phyloP scores from a whole-genome alignment of 768 basidiomycete genomes.

The Lyophyllum semitale region DNA sequence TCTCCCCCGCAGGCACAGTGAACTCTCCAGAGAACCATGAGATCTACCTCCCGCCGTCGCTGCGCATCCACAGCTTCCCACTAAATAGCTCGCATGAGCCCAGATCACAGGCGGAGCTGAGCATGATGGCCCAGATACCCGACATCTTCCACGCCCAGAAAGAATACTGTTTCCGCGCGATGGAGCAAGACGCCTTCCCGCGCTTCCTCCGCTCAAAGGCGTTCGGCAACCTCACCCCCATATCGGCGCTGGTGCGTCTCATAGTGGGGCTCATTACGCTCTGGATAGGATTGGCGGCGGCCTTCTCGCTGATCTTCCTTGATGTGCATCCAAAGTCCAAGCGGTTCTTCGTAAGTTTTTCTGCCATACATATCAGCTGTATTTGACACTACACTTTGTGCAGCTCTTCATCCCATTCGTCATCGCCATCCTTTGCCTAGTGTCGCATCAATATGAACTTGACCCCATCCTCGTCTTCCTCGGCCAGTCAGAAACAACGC shows the following conservation, averaged over 20 bases:
- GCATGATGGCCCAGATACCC: conserved; percentile 84
- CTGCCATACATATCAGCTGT: neutral
- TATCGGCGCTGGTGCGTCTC: conserved; percentile 85
- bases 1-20: conserved; percentile 76
- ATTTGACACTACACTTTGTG: conserved; percentile 12
- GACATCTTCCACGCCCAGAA: conserved; percentile 98
- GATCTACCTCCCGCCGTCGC: conserved; percentile 92
- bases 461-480: conserved; percentile 95
- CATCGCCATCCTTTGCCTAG: conserved; percentile 84
- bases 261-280: conserved; percentile 82
- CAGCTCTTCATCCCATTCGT: conserved; percentile 96
- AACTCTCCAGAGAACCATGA: conserved; percentile 91
- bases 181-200: conserved; percentile 95
- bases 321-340: conserved; percentile 91
- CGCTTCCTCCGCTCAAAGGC: conserved; percentile 95
- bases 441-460: conserved; percentile 96
- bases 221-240: conserved; percentile 95
- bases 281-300: conserved; percentile 93
- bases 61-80: conserved; percentile 91
- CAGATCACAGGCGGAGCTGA: conserved; percentile 64
- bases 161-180: conserved; percentile 93
- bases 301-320: conserved; percentile 90
- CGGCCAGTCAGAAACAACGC: conserved; percentile 93
- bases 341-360: conserved; percentile 85
- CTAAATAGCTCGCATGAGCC: conserved; percentile 76